Evolutionary conservation across 768 basidiomycete genomes (phyloP), one percentile per base, ranked within the genome.

Genomic region (Leucocoprinus birnbaumii): DNA sequence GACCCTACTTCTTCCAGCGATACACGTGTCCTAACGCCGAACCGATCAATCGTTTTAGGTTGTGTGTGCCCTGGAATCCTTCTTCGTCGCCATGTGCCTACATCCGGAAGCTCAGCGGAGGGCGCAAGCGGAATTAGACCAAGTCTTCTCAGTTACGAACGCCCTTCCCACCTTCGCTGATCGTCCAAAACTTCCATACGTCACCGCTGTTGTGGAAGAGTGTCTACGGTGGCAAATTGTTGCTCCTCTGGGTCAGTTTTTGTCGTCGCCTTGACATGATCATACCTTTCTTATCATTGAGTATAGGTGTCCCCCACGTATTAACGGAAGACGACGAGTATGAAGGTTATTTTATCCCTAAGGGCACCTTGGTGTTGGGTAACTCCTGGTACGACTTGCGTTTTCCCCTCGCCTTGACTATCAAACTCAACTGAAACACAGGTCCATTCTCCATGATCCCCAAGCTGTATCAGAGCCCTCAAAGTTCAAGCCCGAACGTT

Each of bases 41-140:
- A 41, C 7, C 5, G 5, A 41, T 16, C 14, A 5, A n/a, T 11
- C n/a, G 8, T 7, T 5, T 13, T 38, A 73, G 71, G 69, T 66
- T 1, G 67, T 62, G 25, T 65, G 64, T 16, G 57, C 68, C 2
- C 48, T 72, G 2, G 53, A 60, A 26, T 58, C 65, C 16, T 74
- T 78, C 57, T 52, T 77, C 43, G 59, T 76, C 7, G 71, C 71
- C 1, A 72, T 78, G 72, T 59, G 69, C 4, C 57, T 70, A 21
- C 61, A 73, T 56, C 76, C 75, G 2, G 66, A 71, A 18, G 62
- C 65, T 21, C 71, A 71, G 55, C 56, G 54, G 13, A 68, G 57
- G 40, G 75, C 73, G 0, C 77, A 77, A 52, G 64, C 60, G 18
- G 75, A 79, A 58, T 63, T 79, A 19, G 77, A 78, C 56, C 19